phyloP scores from a whole-genome alignment of 1,284 basidiomycete genomes.

The Gomphus bonarii region DNA sequence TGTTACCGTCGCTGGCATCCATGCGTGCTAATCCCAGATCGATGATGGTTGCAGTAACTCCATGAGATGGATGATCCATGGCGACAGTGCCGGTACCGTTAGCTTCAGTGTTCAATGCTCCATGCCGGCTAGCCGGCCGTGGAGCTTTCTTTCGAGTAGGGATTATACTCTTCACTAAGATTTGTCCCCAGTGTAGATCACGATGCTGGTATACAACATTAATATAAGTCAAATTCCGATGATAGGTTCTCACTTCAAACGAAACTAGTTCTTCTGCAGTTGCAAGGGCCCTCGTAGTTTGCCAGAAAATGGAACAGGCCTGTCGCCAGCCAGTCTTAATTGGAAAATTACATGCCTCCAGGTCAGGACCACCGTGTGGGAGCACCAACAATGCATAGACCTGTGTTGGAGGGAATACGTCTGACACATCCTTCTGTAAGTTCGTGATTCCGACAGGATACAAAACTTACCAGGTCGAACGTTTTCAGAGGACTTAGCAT shows the following conservation, averaged over 20 bases:
- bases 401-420: constrained; percentile 64
- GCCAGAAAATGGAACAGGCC: constrained; percentile 86
- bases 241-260: constrained; percentile 65
- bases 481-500: constrained; percentile 69
- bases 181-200: constrained; percentile 97
- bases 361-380: constrained; percentile 80
- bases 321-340: constrained; percentile 67
- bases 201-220: constrained; percentile 57
- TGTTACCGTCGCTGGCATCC: constrained; percentile 38
- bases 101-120: constrained; percentile 19
- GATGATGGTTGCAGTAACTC: constrained; percentile 78
- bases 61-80: constrained; percentile 52
- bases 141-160: constrained; percentile 5
- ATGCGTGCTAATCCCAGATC: constrained; percentile 90
- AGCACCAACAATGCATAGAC: constrained; percentile 84
- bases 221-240: neutral
- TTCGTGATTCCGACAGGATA: neutral
- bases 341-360: constrained; percentile 72
- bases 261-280: constrained; percentile 67
- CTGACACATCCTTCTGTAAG: constrained; percentile 27
- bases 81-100: constrained; percentile 19
- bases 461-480: constrained; percentile 65
- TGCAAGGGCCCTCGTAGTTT: constrained; percentile 68
- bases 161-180: constrained; percentile 61
- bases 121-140: constrained; percentile 15